phyloP scores from a whole-genome alignment of 768 basidiomycete genomes.

The Boletus reticulatus region DNA sequence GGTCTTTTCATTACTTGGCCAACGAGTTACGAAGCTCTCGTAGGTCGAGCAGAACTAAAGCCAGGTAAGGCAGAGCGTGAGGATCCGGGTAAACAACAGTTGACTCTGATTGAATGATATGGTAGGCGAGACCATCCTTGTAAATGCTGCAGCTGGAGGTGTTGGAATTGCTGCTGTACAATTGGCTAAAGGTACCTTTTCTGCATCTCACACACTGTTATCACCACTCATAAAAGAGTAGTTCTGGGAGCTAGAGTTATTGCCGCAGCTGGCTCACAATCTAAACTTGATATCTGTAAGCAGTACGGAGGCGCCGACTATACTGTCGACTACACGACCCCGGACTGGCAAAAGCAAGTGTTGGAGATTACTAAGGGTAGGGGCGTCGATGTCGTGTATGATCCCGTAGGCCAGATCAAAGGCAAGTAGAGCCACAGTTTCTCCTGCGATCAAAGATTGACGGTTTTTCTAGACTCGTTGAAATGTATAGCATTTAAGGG shows the following conservation, averaged over 20 bases:
- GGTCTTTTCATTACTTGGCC: conserved; percentile 89
- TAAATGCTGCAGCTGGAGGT: conserved; percentile 95
- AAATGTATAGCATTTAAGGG: conserved; percentile 97
- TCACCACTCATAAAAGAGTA: conserved; percentile 27
- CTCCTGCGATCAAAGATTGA: background rate
- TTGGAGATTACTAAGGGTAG: conserved; percentile 76
- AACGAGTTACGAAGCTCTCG: conserved; percentile 89
- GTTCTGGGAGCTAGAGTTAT: conserved; percentile 93
- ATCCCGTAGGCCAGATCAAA: conserved; percentile 80
- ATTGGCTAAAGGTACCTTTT: conserved; percentile 74
- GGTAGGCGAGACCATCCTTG: conserved; percentile 85
- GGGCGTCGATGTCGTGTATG: conserved; percentile 85
- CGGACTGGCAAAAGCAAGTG: conserved; percentile 90
- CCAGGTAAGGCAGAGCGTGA: conserved; percentile 46
- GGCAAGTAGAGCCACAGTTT: conserved; percentile 36
- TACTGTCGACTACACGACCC: conserved; percentile 71
- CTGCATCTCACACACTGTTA: background rate
- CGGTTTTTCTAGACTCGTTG: conserved; percentile 55
- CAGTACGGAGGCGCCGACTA: conserved; percentile 80
- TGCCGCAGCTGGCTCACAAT: conserved; percentile 79
- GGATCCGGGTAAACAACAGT: background rate
- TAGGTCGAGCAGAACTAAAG: conserved; percentile 78
- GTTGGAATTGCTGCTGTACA: conserved; percentile 93
- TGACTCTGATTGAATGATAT: conserved; percentile 10
- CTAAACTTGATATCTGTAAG: conserved; percentile 79